Conservation (phyloP, 176 grass and related monocot species). For the Bonia amplexicaulis region DNA sequence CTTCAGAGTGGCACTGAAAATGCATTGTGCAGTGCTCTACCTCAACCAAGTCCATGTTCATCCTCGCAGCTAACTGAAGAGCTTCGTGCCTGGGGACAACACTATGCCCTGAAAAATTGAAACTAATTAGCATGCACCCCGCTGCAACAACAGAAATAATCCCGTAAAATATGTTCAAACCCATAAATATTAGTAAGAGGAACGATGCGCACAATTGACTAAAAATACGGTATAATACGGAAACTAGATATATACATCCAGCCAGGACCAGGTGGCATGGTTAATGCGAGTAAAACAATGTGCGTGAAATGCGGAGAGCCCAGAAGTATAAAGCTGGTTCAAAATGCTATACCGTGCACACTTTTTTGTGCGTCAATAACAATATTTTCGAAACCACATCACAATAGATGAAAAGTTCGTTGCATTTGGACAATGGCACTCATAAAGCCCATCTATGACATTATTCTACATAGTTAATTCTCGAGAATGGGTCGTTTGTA, state of each 20-base stretch:
- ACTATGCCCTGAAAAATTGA: constrained; percentile 12
- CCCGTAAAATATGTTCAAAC: background rate
- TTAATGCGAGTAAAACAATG: background rate
- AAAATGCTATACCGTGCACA: background rate
- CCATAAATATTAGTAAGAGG: background rate
- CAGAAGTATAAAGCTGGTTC: too few species aligned
- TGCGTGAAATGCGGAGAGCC: background rate
- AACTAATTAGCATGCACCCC: background rate
- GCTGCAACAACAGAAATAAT: background rate
- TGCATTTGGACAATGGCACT: too few species aligned
- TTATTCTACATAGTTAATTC: too few species aligned
- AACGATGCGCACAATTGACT: background rate
- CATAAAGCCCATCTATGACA: too few species aligned
- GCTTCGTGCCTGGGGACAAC: constrained; percentile 46
- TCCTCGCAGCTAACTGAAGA: constrained; percentile 25
- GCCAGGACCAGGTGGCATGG: background rate
- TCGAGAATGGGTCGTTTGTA: too few species aligned
- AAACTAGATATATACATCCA: background rate
- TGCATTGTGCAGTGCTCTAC: background rate
- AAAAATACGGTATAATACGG: background rate
- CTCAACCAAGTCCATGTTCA: constrained; percentile 44
- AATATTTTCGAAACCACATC: too few species aligned
- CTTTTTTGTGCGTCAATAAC: background rate
- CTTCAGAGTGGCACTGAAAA: background rate
- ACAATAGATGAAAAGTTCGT: too few species aligned